Conservation (phyloP, 441 rosid species). For the Euphorbia celastroides region DNA sequence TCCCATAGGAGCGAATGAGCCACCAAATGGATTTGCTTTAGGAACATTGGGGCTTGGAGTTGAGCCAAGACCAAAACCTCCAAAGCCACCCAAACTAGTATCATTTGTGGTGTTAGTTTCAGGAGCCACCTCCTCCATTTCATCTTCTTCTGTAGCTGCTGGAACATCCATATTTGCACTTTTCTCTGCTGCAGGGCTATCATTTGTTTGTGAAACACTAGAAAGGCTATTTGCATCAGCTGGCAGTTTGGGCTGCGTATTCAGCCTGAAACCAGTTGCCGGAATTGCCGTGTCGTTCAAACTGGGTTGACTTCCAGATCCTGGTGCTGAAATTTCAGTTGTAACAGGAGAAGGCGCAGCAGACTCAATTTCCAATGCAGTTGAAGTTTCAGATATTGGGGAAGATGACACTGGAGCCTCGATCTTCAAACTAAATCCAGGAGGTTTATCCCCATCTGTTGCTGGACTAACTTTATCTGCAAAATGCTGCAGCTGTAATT, state of each 20-base stretch:
- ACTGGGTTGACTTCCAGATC: slow-evolving; percentile 34
- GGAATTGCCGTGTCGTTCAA: slow-evolving; percentile 27
- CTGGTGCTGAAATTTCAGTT: slow-evolving; percentile 30
- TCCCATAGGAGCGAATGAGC: slow-evolving; percentile 51
- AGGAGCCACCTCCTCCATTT: slow-evolving; percentile 96
- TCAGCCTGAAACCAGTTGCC: slow-evolving; percentile 32
- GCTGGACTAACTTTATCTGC: slow-evolving; percentile 16
- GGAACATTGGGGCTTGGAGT: slow-evolving; percentile 40
- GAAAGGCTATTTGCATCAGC: slow-evolving; percentile 26
- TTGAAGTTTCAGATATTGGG: slow-evolving; percentile 13
- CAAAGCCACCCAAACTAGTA: slow-evolving; percentile 67
- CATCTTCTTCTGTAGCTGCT: slow-evolving; percentile 59
- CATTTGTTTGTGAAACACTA: slow-evolving; percentile 30
- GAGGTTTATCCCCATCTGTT: slow-evolving; percentile 27
- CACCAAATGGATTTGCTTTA: slow-evolving; percentile 70
- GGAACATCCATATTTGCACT: slow-evolving; percentile 36
- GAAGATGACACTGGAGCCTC: slow-evolving; percentile 40
- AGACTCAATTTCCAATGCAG: slow-evolving; percentile 36
- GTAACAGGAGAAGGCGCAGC: slow-evolving; percentile 32
- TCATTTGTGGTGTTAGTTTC: slow-evolving; percentile 51
- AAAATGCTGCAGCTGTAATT: slow-evolving; percentile 31
- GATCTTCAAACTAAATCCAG: slow-evolving; percentile 35
- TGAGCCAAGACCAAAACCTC: slow-evolving; percentile 48
- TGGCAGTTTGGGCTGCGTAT: slow-evolving; percentile 41
- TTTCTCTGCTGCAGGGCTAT: slow-evolving; percentile 33